Percentiles rank a stretch among this genome's conserved stretches.
phyloP scores from a whole-genome alignment of 2,329 filamentous ascomycete genomes.

The Thelonectria discophora region DNA sequence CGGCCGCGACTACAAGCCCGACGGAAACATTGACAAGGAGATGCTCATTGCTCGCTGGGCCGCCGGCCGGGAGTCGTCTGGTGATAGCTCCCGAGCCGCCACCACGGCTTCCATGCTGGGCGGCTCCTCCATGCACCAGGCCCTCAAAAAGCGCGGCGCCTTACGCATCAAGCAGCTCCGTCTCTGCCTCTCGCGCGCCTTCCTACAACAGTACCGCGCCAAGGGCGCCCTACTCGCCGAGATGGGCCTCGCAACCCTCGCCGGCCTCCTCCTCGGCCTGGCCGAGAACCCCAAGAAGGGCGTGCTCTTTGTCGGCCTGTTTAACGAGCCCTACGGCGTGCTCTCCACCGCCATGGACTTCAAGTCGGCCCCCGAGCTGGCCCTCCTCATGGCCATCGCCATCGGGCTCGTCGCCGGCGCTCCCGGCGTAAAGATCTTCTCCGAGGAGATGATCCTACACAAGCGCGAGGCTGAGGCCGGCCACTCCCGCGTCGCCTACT shows the following conservation, averaged over 20 bases:
- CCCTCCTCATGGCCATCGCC: constrained; percentile 61
- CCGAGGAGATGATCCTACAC: constrained; percentile 53
- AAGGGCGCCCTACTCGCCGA: constrained; percentile 63
- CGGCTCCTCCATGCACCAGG: constrained; percentile 50
- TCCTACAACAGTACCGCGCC: constrained; percentile 65
- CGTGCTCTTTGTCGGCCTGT: constrained; percentile 62
- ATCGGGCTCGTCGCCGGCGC: constrained; percentile 62
- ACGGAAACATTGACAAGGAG: constrained; percentile 58
- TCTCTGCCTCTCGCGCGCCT: constrained; percentile 61
- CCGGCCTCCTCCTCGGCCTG: constrained; percentile 64
- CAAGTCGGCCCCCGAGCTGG: constrained; percentile 59
- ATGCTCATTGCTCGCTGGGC: constrained; percentile 60
- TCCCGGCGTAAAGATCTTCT: constrained; percentile 65
- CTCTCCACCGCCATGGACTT: constrained; percentile 63
- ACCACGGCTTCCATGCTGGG: constrained; percentile 38
- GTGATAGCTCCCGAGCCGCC: constrained; percentile 26
- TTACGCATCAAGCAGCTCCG: constrained; percentile 58
- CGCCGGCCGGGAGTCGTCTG: constrained; percentile 36
- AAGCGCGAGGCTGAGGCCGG: constrained; percentile 65
- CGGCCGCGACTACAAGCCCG: constrained; percentile 58
- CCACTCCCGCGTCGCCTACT: constrained; percentile 65
- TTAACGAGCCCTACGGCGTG: constrained; percentile 58
- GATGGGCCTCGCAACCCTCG: constrained; percentile 60
- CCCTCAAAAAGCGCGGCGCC: constrained; percentile 61
- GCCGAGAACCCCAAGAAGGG: constrained; percentile 60